Evolutionary conservation across 169 alveolate genomes (phyloP), one percentile per base, ranked within the genome.

Genomic region (Cryptosporidium parvum): DNA sequence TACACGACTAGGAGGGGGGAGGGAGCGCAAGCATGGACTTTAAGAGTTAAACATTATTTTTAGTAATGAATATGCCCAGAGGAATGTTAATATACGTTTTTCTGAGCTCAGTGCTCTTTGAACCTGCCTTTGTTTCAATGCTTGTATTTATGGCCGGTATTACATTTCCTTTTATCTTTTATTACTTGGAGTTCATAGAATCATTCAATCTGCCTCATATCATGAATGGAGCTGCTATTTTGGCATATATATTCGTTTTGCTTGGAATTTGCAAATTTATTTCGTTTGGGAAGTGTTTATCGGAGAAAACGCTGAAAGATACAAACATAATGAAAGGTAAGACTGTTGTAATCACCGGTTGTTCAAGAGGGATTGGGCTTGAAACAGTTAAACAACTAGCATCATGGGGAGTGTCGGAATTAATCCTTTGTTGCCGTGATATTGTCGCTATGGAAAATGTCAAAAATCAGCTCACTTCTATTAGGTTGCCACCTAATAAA

Each of bases 351-450:
- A 91, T 93, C 1, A 93, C 95, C 2, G 97, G 97, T 21, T 91
- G 94, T 16, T 89, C 89, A 14, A 71, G 94, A 12, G 97, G 97
- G 5, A 92, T 94, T 23, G 97, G 97, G 6, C 69, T 84, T 35
- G 97, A 93, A 91, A 91, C 94, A 21, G 95, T 94, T 3, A 86
- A 86, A 75, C 92, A 75, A 42, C 80, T 94, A 37, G 93, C 87
- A 39, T 37, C 52, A 51, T 92, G 93, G 94, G 95, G 95, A 35
- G 95, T 95, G 8, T 91, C 93, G 23, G 93, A 80, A 44, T 73
- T 94, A 7, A 84, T 93, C 5, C 42, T 94, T 62, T 93, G 93
- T 29, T 91, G 94, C 58, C 86, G 97, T 61, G 85, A 93, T 58
- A 52, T 33, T 21, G 58, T 75, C 14, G 89, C 73, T 58, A 93